Evolutionary conservation across 495 filamentous ascomycete genomes (phyloP), one percentile per base, ranked within the genome.

Genomic region (Aspergillus biplanus): DNA sequence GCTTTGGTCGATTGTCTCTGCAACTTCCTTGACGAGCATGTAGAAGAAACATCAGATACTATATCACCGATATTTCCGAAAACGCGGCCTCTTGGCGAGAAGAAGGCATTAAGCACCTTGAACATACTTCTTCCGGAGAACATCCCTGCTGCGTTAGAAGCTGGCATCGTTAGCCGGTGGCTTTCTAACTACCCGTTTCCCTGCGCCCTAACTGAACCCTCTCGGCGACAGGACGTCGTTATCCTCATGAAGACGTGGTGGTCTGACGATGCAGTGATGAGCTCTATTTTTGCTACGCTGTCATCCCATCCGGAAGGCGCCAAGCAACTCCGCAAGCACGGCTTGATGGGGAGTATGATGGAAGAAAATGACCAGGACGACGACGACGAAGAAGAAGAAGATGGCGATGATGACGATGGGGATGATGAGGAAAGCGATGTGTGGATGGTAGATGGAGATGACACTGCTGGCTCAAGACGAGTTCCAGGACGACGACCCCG

Each of bases 141-240:
- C 37, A 63, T 80, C 2, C 69, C 78, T 0, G 73, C 63, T 12
- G 78, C 77, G 4, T 46, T 80, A 34, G 73, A 79, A 62, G 78
- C 80, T 3, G 80, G 80, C 8, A 60, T 85, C 4, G 63, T 85
- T 16, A 78, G 73, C 46, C 72, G 76, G 5, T 85, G 82, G 82
- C 75, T 85, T 7, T 59, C 55, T 53, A 75, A 78, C 27, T 85
- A 84, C 61, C 82, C 82, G 5, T 85, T 83, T 47, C 80, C 80
- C 15, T 82, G 78, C 47, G 75, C 72, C 33, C 48, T 67, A 47
- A 57, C 66, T 8, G 70, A 76, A 37, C 72, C 75, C 37, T 75
- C 77, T 6, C 75, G 78, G 6, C 69, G 70, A 32, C 73, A 77
- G 48, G 76, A 82, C 61, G 73, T 78, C 18, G 75, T 77, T 13